Conservation (phyloP, 129 eudicot species). For the Tagetes erecta region DNA sequence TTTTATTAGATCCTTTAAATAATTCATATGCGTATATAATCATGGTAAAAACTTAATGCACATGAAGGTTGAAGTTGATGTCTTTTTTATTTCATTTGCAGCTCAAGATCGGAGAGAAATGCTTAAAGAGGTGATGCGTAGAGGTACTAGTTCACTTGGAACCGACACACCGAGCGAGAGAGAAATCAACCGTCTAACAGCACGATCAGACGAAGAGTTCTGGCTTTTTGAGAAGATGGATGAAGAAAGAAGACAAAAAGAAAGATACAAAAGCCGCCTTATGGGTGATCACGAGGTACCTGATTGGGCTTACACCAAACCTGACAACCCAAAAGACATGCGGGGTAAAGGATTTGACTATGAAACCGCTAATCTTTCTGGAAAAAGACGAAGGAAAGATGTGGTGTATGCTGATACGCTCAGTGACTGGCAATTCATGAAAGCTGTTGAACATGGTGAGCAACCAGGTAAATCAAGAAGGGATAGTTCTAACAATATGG, state of each 20-base stretch:
- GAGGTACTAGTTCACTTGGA: slow-evolving; percentile 77
- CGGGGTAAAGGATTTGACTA: slow-evolving; percentile 79
- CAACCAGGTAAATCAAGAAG: slow-evolving; percentile 37
- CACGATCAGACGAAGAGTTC: slow-evolving; percentile 80
- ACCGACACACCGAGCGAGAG: slow-evolving; percentile 92
- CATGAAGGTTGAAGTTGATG: neutral
- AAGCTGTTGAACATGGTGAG: slow-evolving; percentile 78
- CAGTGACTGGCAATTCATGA: slow-evolving; percentile 66
- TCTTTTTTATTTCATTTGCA: slow-evolving; percentile 35
- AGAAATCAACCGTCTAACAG: slow-evolving; percentile 90
- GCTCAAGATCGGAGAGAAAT: slow-evolving; percentile 93
- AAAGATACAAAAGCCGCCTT: slow-evolving; percentile 86
- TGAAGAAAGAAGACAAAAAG: slow-evolving; percentile 80
- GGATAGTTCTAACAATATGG: slow-evolving; percentile 31
- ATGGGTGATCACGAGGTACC: slow-evolving; percentile 97
- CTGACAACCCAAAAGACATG: slow-evolving; percentile 57
- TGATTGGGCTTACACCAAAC: slow-evolving; percentile 73
- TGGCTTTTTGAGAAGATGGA: slow-evolving; percentile 97
- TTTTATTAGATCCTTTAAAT: neutral
- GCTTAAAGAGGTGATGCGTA: slow-evolving; percentile 91
- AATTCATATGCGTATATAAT: neutral
- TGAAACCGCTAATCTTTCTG: slow-evolving; percentile 61
- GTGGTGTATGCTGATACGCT: slow-evolving; percentile 69
- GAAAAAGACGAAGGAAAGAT: slow-evolving; percentile 85
- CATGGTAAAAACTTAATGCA: neutral